Percentiles rank a stretch among this genome's conserved stretches.
These are phyloP conservation scores for Iodosphaeria phyllophila DNA, from an alignment of 2,329 filamentous ascomycete genomes.

Conservation along the genomic window DNA sequence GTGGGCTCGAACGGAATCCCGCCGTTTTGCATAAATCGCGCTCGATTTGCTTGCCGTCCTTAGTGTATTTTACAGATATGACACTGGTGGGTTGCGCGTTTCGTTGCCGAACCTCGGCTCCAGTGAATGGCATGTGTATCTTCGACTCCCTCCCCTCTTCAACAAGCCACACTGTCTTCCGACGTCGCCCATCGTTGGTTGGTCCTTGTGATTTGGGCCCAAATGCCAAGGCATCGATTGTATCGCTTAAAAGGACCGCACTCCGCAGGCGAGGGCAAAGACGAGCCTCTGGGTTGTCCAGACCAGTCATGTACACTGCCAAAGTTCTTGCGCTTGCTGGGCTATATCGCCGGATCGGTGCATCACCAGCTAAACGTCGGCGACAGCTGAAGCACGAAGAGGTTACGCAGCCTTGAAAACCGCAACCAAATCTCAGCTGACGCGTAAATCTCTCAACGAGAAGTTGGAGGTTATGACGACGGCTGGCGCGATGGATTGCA, in stretches of 20 bases:
- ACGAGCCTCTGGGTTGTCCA: constrained; percentile 54
- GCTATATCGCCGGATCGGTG: constrained; percentile 61
- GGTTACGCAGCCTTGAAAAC: constrained; percentile 46
- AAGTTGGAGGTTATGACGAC: constrained; percentile 44
- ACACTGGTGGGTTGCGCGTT: too few species aligned
- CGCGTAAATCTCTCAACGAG: constrained; percentile 58
- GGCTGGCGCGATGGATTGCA: constrained; percentile 37
- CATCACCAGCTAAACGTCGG: constrained; percentile 43
- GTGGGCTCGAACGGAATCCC: too few species aligned
- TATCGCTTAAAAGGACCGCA: constrained; percentile 22
- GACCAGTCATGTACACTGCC: constrained; percentile 62
- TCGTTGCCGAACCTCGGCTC: too few species aligned
- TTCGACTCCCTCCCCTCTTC: too few species aligned
- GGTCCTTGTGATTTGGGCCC: constrained; percentile 16
- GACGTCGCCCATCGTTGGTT: too few species aligned
- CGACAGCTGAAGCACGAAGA: constrained; percentile 68
- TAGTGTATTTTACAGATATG: too few species aligned
- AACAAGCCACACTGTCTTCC: too few species aligned
- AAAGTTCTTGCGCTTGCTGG: constrained; percentile 65
- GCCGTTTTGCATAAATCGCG: too few species aligned
- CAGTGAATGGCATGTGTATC: too few species aligned
- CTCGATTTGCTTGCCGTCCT: too few species aligned
- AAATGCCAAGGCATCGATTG: constrained; percentile 28
- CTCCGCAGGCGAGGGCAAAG: constrained; percentile 39
- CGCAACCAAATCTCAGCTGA: constrained; percentile 71